Evolutionary conservation across 345 rosid species (phyloP).

Genomic region (Arabis alpina): DNA sequence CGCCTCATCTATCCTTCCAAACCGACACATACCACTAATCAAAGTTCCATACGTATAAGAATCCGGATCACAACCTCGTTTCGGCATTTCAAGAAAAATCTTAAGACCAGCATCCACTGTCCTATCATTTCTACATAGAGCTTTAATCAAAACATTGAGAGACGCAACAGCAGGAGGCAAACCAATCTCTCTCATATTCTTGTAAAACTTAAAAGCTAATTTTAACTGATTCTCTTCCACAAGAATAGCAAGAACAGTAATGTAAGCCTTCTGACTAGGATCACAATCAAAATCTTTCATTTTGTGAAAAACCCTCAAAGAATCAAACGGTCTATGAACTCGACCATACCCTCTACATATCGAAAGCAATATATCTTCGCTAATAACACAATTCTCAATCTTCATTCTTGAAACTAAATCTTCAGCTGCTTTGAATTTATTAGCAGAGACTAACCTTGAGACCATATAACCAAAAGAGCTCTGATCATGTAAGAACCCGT

Average conservation of each 20-base stretch:
- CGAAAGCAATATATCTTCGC: constrained; percentile 64
- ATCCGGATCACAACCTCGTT: constrained; percentile 71
- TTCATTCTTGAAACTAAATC: constrained; percentile 75
- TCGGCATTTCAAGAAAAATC: constrained; percentile 84
- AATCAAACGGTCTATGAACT: constrained; percentile 74
- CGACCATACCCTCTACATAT: constrained; percentile 81
- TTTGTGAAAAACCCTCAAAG: constrained; percentile 66
- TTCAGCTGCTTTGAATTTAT: constrained; percentile 69
- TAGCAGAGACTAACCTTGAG: constrained; percentile 67
- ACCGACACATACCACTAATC: constrained; percentile 79
- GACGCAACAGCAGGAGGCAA: constrained; percentile 63
- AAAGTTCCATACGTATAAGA: constrained; percentile 89
- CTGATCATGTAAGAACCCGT: constrained; percentile 67
- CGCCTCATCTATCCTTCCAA: constrained; percentile 68
- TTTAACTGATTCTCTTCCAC: constrained; percentile 81
- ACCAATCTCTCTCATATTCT: constrained; percentile 69
- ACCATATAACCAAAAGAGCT: constrained; percentile 64
- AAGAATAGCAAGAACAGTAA: constrained; percentile 67
- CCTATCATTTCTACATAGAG: constrained; percentile 67
- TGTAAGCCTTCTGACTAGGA: constrained; percentile 58
- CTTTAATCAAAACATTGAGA: constrained; percentile 87
- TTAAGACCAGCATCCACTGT: constrained; percentile 70
- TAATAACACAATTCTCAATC: constrained; percentile 56
- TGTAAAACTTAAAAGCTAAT: constrained; percentile 67
- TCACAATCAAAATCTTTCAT: constrained; percentile 71